Percentiles rank a stretch among this genome's conserved stretches.
Evolutionary conservation across 805 yeast species (phyloP).

Genomic region (Komagataella phaffii): DNA sequence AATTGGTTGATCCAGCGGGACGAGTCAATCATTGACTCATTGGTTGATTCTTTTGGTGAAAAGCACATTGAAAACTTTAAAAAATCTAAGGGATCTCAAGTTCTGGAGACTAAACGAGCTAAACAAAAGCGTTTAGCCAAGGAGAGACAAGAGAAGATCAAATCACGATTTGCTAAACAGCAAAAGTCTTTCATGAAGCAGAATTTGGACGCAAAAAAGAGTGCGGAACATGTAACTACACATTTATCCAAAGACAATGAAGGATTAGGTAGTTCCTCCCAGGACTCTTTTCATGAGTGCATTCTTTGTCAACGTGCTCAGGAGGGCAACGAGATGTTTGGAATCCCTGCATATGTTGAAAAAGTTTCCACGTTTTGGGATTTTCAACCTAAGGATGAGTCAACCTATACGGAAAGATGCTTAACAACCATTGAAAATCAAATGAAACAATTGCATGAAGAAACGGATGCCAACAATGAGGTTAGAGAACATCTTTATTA

Average conservation of each 20-base stretch:
- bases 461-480: background rate
- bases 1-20: conserved; percentile 36
- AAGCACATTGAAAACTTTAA: conserved; percentile 35
- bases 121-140: conserved; percentile 43
- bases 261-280: conserved; percentile 5
- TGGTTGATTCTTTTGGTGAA: conserved; percentile 45
- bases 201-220: conserved; percentile 10
- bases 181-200: conserved; percentile 27
- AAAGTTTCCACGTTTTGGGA: conserved; percentile 37
- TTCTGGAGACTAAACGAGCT: conserved; percentile 40
- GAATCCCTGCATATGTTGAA: conserved; percentile 39
- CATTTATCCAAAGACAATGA: conserved; percentile 10
- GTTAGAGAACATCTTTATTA: background rate
- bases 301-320: conserved; percentile 47
- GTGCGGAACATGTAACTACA: conserved; percentile 11
- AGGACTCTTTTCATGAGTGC: conserved; percentile 26
- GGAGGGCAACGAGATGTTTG: conserved; percentile 32
- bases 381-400: conserved; percentile 16
- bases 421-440: background rate
- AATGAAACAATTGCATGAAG: background rate
- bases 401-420: conserved; percentile 6
- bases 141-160: conserved; percentile 44
- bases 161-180: conserved; percentile 49
- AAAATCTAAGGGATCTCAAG: conserved; percentile 20
- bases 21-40: conserved; percentile 32